A percentile compares a stretch with the other conserved stretches of the same genome.
phyloP scores from a whole-genome alignment of 2,329 filamentous ascomycete genomes.

The Claviceps digitariae region DNA sequence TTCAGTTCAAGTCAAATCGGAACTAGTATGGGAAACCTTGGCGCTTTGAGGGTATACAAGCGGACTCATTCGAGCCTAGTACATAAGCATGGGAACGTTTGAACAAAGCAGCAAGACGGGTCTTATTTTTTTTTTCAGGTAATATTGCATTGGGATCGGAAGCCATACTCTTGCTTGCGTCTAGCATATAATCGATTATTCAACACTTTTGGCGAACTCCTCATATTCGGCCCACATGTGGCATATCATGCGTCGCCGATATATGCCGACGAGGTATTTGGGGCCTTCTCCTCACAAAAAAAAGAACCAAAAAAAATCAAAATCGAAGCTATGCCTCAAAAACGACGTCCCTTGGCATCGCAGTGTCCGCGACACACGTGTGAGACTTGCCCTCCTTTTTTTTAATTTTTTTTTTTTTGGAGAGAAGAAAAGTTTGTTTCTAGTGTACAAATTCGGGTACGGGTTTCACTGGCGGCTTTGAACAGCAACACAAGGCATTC shows the following conservation, averaged over 20 bases:
- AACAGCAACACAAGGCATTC: slow-evolving; percentile 2
- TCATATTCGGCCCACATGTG: neutral
- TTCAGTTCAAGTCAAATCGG: slow-evolving; percentile 17
- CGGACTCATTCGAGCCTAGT: slow-evolving; percentile 17
- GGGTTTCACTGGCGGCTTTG: neutral
- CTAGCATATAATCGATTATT: slow-evolving; percentile 18
- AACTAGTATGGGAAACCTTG: slow-evolving; percentile 16
- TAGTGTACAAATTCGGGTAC: neutral
- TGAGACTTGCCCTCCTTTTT: too few species aligned
- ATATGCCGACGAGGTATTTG: neutral
- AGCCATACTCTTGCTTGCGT: slow-evolving; percentile 14
- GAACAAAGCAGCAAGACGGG: slow-evolving; percentile 12
- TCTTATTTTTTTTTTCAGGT: slow-evolving; percentile 29
- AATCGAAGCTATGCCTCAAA: neutral
- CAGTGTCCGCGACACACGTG: neutral
- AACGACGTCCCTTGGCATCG: neutral
- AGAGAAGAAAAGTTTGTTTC: neutral
- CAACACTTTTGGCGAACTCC: slow-evolving; percentile 3
- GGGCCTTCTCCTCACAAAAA: neutral
- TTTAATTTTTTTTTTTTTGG: neutral
- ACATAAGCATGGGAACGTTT: slow-evolving; percentile 22
- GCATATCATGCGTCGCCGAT: neutral
- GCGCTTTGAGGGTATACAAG: slow-evolving; percentile 15
- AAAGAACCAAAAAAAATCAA: neutral
- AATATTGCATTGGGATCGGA: slow-evolving; percentile 34